Conservation (phyloP, 2,329 filamentous ascomycete species). For the Geosmithia morbida region DNA sequence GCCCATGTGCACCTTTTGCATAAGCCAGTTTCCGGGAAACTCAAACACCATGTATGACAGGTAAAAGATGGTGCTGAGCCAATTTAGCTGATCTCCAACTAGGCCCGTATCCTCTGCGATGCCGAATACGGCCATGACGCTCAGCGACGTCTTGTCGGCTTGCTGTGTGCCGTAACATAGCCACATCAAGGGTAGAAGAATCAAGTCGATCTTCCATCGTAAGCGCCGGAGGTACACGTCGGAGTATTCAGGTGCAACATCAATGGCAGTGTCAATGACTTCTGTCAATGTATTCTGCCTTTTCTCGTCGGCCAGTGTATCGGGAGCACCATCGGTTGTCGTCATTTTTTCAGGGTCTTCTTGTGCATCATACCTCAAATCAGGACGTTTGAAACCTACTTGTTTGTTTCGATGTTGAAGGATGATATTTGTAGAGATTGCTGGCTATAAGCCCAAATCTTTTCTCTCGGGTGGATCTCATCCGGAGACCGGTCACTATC, state of each 20-base stretch:
- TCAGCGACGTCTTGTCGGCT: conserved; percentile 15
- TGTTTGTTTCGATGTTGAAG: too few relatives aligned
- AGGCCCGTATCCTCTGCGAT: conserved; percentile 13
- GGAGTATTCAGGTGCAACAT: conserved; percentile 7
- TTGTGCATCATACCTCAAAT: too few relatives aligned
- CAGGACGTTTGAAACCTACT: too few relatives aligned
- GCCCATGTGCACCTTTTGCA: conserved; percentile 19
- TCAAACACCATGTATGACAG: conserved; percentile 13
- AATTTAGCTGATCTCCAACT: conserved; percentile 14
- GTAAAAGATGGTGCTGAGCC: conserved; percentile 15
- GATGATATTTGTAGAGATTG: too few relatives aligned
- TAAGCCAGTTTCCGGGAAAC: conserved; percentile 12
- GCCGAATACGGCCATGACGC: conserved; percentile 13
- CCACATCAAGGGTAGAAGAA: conserved; percentile 15
- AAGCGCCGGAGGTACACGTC: conserved; percentile 11
- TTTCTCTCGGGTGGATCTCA: too few relatives aligned
- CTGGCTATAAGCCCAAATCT: too few relatives aligned
- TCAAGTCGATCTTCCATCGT: conserved; percentile 14
- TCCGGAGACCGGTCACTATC: too few relatives aligned
- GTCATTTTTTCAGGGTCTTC: too few relatives aligned
- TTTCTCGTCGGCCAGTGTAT: too few relatives aligned
- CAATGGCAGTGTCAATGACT: not conserved
- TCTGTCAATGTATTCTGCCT: too few relatives aligned
- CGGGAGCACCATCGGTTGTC: too few relatives aligned
- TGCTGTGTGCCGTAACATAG: conserved; percentile 13